Conservation (phyloP, 2,329 filamentous ascomycete genomes). For the Fusarium sp. region DNA sequence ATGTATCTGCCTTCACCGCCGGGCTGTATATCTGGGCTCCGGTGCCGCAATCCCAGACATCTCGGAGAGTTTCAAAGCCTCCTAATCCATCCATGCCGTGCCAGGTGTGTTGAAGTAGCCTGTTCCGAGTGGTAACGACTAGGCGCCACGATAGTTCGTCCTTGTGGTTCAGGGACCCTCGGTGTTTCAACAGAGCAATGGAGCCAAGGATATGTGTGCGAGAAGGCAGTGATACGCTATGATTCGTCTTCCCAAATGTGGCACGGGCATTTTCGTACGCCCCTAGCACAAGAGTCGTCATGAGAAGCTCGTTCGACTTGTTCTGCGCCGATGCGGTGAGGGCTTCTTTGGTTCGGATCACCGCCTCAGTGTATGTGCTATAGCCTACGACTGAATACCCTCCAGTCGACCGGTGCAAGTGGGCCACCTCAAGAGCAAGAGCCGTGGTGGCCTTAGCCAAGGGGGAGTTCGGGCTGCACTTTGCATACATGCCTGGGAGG, state of each 20-base stretch:
- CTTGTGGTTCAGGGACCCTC: conserved; percentile 1
- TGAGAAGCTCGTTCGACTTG: conserved; percentile 11
- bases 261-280: conserved; percentile 1
- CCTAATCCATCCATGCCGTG: neutral
- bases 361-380: neutral
- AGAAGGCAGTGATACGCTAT: neutral
- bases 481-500: conserved; percentile 7
- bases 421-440: conserved; percentile 7
- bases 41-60: neutral
- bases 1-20: neutral
- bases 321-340: neutral
- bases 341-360: neutral
- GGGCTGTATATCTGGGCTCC: neutral
- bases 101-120: conserved; percentile 6
- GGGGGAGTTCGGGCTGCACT: neutral
- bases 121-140: conserved; percentile 12
- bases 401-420: neutral
- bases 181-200: conserved; percentile 9
- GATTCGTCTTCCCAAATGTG: neutral
- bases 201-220: neutral
- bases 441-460: conserved; percentile 7
- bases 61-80: neutral
- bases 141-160: conserved; percentile 19
- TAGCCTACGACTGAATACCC: neutral
- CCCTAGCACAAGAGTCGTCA: conserved; percentile 13